Evolutionary conservation across 2,329 filamentous ascomycete genomes (phyloP).

Genomic region (Aspergillus sp.): DNA sequence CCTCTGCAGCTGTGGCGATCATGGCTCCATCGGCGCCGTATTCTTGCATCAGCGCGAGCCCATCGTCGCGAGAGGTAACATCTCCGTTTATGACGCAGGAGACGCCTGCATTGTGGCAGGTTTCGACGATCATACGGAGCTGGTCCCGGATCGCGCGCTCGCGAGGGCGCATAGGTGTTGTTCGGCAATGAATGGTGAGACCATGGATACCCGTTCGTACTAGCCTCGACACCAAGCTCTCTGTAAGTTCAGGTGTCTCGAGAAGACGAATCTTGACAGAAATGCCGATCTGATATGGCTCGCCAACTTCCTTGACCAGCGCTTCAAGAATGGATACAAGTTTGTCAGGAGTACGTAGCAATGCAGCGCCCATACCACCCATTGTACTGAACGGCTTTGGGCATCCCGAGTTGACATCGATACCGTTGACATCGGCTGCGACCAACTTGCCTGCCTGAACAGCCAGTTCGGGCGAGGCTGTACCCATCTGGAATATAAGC

Average conservation of each 20-base stretch:
- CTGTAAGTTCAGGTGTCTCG: slow-evolving; percentile 72
- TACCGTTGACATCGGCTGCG: slow-evolving; percentile 83
- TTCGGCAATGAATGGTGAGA: slow-evolving; percentile 92
- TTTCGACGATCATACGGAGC: slow-evolving; percentile 74
- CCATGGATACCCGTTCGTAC: slow-evolving; percentile 87
- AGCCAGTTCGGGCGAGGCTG: slow-evolving; percentile 76
- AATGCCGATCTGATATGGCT: slow-evolving; percentile 82
- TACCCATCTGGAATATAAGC: slow-evolving; percentile 91
- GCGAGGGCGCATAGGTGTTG: slow-evolving; percentile 89
- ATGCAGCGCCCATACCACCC: slow-evolving; percentile 92
- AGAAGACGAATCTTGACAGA: slow-evolving; percentile 95
- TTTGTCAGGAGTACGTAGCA: slow-evolving; percentile 80
- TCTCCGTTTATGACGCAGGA: slow-evolving; percentile 97
- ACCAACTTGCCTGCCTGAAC: slow-evolving; percentile 83
- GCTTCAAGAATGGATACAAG: slow-evolving; percentile 80
- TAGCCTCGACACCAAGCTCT: slow-evolving; percentile 72
- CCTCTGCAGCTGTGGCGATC: slow-evolving; percentile 92
- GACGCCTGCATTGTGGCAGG: slow-evolving; percentile 82
- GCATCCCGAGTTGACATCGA: slow-evolving; percentile 97
- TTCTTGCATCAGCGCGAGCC: slow-evolving; percentile 67
- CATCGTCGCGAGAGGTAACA: slow-evolving; percentile 73
- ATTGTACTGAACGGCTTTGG: slow-evolving; percentile 94
- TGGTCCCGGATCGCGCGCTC: slow-evolving; percentile 85
- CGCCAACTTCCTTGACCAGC: slow-evolving; percentile 74
- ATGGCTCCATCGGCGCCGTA: slow-evolving; percentile 92